phyloP scores from a whole-genome alignment of 768 basidiomycete species.

The Trametes meyenii region DNA sequence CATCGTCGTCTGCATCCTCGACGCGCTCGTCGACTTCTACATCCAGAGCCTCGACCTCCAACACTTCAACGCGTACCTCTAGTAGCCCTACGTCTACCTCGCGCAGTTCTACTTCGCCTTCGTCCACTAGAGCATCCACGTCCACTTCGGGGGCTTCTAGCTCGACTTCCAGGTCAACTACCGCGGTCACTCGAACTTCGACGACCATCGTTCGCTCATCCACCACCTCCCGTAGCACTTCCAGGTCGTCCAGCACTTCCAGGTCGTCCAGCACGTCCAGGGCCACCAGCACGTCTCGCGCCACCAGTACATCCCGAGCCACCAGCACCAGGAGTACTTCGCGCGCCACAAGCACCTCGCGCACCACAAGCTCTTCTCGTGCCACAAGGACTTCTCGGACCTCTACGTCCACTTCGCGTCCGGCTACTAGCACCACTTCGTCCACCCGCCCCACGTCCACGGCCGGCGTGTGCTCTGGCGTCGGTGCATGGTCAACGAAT shows the following conservation, averaged over 20 bases:
- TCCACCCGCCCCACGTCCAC: constrained; percentile 15
- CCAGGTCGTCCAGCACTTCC: neutral
- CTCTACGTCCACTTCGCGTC: neutral
- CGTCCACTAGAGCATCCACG: too few species aligned
- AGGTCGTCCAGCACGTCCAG: neutral
- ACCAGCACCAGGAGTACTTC: neutral
- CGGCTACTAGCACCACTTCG: neutral
- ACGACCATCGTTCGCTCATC: neutral
- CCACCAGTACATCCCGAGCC: neutral
- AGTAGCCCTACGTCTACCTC: constrained; percentile 7
- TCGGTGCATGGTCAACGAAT: constrained; percentile 28
- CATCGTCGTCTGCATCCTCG: constrained; percentile 1
- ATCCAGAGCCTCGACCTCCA: constrained; percentile 3
- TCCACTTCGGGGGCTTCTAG: neutral
- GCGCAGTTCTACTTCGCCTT: constrained; percentile 1
- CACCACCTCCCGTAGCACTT: neutral
- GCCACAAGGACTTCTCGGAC: neutral
- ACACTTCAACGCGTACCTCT: constrained; percentile 8
- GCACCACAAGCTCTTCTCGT: neutral
- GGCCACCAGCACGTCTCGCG: neutral
- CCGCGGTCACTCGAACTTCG: neutral
- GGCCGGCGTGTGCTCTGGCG: constrained; percentile 24
- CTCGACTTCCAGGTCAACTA: neutral
- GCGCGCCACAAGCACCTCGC: neutral
- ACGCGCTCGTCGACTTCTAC: constrained; percentile 6